A percentile compares a stretch with the other conserved stretches of the same genome.
Conservation (phyloP, 2,329 filamentous ascomycete species). For the Aspergillus caelatus region DNA sequence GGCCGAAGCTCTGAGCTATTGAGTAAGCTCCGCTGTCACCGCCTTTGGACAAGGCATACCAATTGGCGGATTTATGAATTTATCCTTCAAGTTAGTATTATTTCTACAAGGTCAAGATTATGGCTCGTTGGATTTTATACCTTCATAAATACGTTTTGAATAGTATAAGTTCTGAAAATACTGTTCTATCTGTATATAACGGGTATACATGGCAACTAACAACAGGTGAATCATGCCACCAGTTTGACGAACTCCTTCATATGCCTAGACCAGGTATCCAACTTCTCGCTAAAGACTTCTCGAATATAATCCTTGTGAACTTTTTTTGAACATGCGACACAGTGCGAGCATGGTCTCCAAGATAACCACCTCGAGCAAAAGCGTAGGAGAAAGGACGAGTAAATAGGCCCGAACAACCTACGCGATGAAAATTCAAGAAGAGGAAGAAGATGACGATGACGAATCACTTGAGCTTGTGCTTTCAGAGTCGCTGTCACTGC, state of each 20-base stretch:
- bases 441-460: constrained; percentile 8
- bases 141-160: background rate
- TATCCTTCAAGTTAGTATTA: background rate
- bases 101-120: background rate
- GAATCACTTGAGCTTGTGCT: constrained; percentile 19
- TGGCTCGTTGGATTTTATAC: background rate
- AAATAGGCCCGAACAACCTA: background rate
- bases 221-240: background rate
- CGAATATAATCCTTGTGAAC: background rate
- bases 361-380: background rate
- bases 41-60: constrained; percentile 24
- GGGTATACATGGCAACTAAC: constrained; percentile 4
- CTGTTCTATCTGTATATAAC: constrained; percentile 1
- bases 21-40: constrained; percentile 36
- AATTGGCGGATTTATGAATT: background rate
- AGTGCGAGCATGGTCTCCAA: background rate
- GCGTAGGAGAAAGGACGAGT: background rate
- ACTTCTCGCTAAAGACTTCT: constrained; percentile 16
- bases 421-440: background rate
- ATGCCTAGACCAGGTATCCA: constrained; percentile 18
- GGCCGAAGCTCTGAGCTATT: constrained; percentile 38
- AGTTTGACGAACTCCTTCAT: constrained; percentile 10
- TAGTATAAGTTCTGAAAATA: background rate
- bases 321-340: constrained; percentile 6
- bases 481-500: constrained; percentile 18